phyloP scores from a whole-genome alignment of 2,329 filamentous ascomycete species.

The Penicillium olsonii region DNA sequence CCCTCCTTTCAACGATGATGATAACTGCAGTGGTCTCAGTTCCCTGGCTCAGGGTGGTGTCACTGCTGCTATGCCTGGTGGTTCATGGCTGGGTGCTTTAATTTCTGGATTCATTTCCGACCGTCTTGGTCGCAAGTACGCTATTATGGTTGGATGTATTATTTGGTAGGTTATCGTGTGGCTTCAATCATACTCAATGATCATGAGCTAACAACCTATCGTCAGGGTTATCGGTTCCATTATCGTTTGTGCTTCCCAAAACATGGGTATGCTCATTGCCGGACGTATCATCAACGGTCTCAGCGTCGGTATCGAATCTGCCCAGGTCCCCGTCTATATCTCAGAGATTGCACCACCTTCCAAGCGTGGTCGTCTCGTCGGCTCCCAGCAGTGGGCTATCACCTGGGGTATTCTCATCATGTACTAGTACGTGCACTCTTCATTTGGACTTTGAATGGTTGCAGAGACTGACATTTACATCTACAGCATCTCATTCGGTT shows the following conservation, averaged over 20 bases:
- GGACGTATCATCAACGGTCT: conserved; percentile 71
- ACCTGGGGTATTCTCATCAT: conserved; percentile 71
- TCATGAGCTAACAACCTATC: conserved; percentile 38
- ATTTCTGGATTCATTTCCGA: conserved; percentile 59
- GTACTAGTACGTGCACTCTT: conserved; percentile 64
- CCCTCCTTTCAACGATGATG: conserved; percentile 56
- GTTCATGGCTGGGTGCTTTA: conserved; percentile 66
- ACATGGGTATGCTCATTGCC: conserved; percentile 68
- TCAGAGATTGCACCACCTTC: conserved; percentile 63
- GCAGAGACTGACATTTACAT: conserved; percentile 2
- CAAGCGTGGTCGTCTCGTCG: conserved; percentile 64
- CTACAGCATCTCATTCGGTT: conserved; percentile 43
- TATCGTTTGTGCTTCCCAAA: conserved; percentile 62
- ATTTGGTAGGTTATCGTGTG: conserved; percentile 43
- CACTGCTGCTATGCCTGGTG: conserved; percentile 71
- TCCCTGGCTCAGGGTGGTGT: conserved; percentile 65
- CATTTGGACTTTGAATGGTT: conserved; percentile 46
- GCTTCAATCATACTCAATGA: background rate
- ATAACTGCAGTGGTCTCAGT: conserved; percentile 48
- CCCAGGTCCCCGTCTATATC: conserved; percentile 71
- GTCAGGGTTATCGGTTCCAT: conserved; percentile 53
- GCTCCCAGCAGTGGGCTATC: conserved; percentile 74
- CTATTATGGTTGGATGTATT: conserved; percentile 53
- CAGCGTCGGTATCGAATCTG: conserved; percentile 71
- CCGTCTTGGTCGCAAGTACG: conserved; percentile 52